Evolutionary conservation across 108 stramenopile genomes (phyloP), one percentile per base, ranked within the genome.

Genomic region (Conticribra weissflogii): DNA sequence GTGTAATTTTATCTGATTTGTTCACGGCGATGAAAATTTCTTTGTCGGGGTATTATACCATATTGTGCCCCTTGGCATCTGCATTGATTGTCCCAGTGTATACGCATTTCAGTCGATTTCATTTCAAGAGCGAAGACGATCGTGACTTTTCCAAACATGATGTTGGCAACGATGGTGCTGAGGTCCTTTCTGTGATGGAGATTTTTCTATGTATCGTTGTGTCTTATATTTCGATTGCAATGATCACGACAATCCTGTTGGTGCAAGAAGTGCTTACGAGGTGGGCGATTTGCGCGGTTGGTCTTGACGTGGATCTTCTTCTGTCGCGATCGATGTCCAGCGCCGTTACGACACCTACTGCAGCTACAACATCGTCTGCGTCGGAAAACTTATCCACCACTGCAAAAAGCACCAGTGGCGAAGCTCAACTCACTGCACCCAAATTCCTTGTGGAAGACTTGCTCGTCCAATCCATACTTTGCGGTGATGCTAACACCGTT

Each of bases 371-470:
- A n/a, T n/a, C n/a, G n/a, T n/a, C n/a, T n/a, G n/a, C n/a, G n/a
- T n/a, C n/a, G n/a, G n/a, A n/a, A n/a, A n/a, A n/a, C n/a, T n/a
- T n/a, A n/a, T n/a, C n/a, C n/a, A n/a, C n/a, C n/a, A n/a, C n/a
- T n/a, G n/a, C n/a, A n/a, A n/a, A n/a, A n/a, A n/a, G n/a, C n/a
- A n/a, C n/a, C n/a, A n/a, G n/a, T n/a, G n/a, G n/a, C n/a, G n/a
- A 27, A 15, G 15, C 21, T 63, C 36, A 31, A 50, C 7, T 28
- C 3, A 48, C 0, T 36, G 57, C 31, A n/a, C 48, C 28, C 23
- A 50, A 22, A 56, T 76, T 76, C 32, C 59, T 76, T 34, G 60
- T 53, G 0, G 75, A 76, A 44, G 75, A 76, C 63, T 63, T 76
- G 24, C 55, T 67, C 23, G 51, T 63, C 23, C 75, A 76, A 48